Evolutionary conservation across 1,284 basidiomycete genomes (phyloP), one percentile per base, ranked within the genome.

Genomic region (Leucoagaricus sp.): DNA sequence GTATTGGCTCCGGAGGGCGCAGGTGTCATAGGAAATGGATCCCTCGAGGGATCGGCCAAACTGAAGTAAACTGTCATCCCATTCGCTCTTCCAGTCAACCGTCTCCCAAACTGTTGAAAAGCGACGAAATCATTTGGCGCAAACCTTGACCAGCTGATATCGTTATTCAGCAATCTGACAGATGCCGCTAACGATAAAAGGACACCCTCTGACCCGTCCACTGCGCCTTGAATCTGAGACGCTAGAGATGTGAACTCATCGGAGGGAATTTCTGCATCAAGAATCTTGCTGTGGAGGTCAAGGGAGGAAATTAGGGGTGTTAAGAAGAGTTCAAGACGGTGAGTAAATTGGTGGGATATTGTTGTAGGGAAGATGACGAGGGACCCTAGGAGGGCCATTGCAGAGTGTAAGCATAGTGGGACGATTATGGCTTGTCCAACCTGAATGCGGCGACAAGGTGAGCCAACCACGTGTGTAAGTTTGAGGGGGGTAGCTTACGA

Each of bases 41-140:
- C 83, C 36, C 82, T 70, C 17, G 75, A 79, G 0, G 85, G 81
- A 58, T 89, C 85, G 19, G 88, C 80, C 23, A 89, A 65, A 1
- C 71, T 69, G 61, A 86, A 89, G 66, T 89, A 92, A 50, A 82
- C 72, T 5, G 72, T 73, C 79, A 91, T 79, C 7, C 89, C 91
- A 60, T 87, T 79, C 5, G 82, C 81, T 6, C 86, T 76, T 12
- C 82, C 80, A 6, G 80, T 75, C 62, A 90, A 74, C 7, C 80
- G 72, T 42, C 83, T 74, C 6, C 74, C 71, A 10, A 80, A 65
- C 29, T 71, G 67, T 53, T 89, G 86, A 25, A 93, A 74, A 0
- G 69, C 68, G 1, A 67, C 67, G 53, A 87, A 84, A 64, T 91
- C 87, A 1, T 68, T 70, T 0, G 89, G 89, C 0, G 78, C 73